Percentiles rank a stretch among this genome's conserved stretches.
These are phyloP conservation scores for Actinomucor elegans DNA, from an alignment of 371 early-diverging fungal genomes.

Conservation along the genomic window DNA sequence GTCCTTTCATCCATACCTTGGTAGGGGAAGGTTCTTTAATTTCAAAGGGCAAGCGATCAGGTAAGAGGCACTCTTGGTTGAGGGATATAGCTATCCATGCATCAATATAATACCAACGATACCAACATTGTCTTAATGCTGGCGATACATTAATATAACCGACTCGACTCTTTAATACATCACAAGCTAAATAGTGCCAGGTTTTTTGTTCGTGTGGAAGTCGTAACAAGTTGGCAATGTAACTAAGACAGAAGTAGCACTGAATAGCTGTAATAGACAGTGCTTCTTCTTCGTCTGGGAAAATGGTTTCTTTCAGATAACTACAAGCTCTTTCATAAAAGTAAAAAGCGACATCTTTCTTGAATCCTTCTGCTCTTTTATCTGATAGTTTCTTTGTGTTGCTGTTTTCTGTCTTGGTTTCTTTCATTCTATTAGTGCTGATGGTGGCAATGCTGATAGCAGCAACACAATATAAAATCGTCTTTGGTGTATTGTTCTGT, in stretches of 20 bases:
- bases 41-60: conserved; percentile 24
- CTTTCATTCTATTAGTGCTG: neutral
- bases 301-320: conserved; percentile 7
- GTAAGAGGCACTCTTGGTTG: conserved; percentile 33
- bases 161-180: conserved; percentile 9
- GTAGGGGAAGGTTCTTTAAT: neutral
- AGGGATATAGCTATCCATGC: conserved; percentile 40
- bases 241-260: conserved; percentile 26
- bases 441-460: conserved; percentile 20
- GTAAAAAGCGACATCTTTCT: conserved; percentile 13
- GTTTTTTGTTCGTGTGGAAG: conserved; percentile 18
- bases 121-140: conserved; percentile 22
- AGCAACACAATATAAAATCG: conserved; percentile 23
- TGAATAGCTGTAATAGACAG: conserved; percentile 9
- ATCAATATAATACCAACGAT: conserved; percentile 42
- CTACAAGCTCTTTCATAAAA: conserved; percentile 11
- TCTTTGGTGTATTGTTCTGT: conserved; percentile 11
- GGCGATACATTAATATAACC: neutral
- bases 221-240: conserved; percentile 22
- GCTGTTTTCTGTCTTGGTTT: neutral
- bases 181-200: conserved; percentile 26
- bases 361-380: conserved; percentile 6
- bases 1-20: neutral
- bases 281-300: conserved; percentile 8
- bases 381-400: neutral